Conservation (phyloP, 2,329 filamentous ascomycete genomes). For the Cordyceps fumosorosea region DNA sequence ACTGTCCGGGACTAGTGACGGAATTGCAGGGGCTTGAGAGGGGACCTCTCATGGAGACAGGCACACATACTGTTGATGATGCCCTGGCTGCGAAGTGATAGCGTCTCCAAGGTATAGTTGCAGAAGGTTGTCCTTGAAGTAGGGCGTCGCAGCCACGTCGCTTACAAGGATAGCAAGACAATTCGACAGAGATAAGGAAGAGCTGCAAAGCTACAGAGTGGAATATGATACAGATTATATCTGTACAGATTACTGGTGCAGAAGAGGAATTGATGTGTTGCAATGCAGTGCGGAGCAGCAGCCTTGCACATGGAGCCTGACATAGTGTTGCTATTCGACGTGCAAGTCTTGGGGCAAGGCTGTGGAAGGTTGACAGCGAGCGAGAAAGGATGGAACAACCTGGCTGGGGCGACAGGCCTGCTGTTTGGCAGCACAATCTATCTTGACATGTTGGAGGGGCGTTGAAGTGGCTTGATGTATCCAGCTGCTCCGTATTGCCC, state of each 20-base stretch:
- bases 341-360: background rate
- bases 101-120: background rate
- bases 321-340: background rate
- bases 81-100: background rate
- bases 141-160: background rate
- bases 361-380: background rate
- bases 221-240: background rate
- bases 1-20: slow-evolving; percentile 2
- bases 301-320: background rate
- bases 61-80: background rate
- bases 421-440: slow-evolving; percentile 1
- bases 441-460: slow-evolving; percentile 2
- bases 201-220: background rate
- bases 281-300: background rate
- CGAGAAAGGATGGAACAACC: background rate
- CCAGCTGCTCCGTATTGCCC: background rate
- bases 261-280: background rate
- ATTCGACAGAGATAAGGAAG: slow-evolving; percentile 3
- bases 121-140: background rate
- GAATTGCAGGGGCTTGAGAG: slow-evolving; percentile 6
- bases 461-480: slow-evolving; percentile 3
- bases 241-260: background rate
- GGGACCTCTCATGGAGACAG: background rate
- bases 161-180: background rate
- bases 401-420: background rate